Conservation (phyloP, 176 grass and related monocot genomes). For the Oryza brachyantha region DNA sequence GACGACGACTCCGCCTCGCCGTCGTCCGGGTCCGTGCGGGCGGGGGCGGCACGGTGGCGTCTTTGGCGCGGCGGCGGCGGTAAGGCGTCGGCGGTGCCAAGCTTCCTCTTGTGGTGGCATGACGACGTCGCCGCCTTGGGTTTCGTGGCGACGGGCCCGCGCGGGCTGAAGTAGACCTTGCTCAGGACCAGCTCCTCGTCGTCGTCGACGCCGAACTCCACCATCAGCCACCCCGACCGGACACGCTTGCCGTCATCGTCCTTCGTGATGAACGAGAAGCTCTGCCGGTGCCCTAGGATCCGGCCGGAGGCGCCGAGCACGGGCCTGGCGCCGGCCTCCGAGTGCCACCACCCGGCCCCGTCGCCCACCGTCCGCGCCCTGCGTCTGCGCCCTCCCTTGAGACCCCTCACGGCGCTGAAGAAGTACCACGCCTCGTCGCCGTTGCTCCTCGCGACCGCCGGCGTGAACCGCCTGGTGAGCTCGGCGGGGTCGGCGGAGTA, state of each 20-base stretch:
- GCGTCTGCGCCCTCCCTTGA: conserved; percentile 23
- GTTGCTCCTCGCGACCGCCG: conserved; percentile 5
- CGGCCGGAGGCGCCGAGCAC: not conserved
- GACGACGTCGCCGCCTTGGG: not conserved
- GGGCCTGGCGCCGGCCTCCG: conserved; percentile 31
- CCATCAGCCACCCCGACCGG: conserved; percentile 37
- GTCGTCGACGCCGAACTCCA: conserved; percentile 36
- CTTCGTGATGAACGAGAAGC: conserved; percentile 38
- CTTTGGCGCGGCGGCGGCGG: not conserved
- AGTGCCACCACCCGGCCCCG: conserved; percentile 33
- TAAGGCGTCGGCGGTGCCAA: not conserved
- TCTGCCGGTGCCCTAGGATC: conserved; percentile 14
- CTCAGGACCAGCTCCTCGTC: conserved; percentile 1
- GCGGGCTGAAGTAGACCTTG: conserved; percentile 45
- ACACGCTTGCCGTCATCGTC: conserved; percentile 10
- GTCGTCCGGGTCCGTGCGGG: no score
- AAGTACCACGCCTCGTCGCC: conserved; percentile 44
- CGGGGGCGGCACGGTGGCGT: not conserved
- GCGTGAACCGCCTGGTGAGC: not conserved
- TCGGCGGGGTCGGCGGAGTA: not conserved
- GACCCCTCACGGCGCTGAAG: conserved; percentile 34
- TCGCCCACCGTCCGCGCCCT: conserved; percentile 38
- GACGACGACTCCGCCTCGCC: no score
- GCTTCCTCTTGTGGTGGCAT: conserved; percentile 31
- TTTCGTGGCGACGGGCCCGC: not conserved